phyloP scores from a whole-genome alignment of 2,329 filamentous ascomycete species.

The Elsinoe australis region DNA sequence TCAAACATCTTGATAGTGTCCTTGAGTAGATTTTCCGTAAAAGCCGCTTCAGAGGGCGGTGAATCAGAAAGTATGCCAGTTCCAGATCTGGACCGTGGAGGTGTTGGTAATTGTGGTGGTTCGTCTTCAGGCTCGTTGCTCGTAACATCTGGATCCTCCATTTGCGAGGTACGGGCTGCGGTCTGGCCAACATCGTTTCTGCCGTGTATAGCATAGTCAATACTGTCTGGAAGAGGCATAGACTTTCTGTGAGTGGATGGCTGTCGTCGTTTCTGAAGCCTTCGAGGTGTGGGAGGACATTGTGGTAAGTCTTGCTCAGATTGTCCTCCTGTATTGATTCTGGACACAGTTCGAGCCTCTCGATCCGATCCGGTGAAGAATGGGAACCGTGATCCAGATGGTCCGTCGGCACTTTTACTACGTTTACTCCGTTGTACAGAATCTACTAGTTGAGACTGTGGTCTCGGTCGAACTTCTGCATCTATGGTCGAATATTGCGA shows the following conservation, averaged over 20 bases:
- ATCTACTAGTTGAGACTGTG: background rate
- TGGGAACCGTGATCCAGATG: background rate
- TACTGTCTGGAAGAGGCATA: slow-evolving; percentile 5
- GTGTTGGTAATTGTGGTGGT: slow-evolving; percentile 3
- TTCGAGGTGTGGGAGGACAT: background rate
- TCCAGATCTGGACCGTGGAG: background rate
- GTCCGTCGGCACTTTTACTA: slow-evolving; percentile 5
- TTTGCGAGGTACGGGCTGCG: background rate
- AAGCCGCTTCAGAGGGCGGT: slow-evolving; percentile 22
- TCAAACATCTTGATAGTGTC: slow-evolving; percentile 41
- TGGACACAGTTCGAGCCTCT: background rate
- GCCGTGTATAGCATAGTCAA: slow-evolving; percentile 3
- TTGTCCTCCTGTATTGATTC: slow-evolving; percentile 1
- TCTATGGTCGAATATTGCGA: background rate
- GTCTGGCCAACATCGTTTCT: slow-evolving; percentile 1
- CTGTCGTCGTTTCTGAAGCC: slow-evolving; percentile 5
- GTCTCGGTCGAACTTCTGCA: background rate
- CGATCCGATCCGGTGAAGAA: background rate
- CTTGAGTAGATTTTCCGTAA: slow-evolving; percentile 37
- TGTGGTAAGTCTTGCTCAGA: background rate
- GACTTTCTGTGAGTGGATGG: slow-evolving; percentile 1
- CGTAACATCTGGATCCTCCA: background rate
- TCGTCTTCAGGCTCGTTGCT: background rate
- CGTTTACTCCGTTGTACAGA: background rate
- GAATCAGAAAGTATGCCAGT: background rate